Percentiles rank a stretch among this genome's conserved stretches.
phyloP scores from a whole-genome alignment of 345 rosid species.

The Brassica carinata region DNA sequence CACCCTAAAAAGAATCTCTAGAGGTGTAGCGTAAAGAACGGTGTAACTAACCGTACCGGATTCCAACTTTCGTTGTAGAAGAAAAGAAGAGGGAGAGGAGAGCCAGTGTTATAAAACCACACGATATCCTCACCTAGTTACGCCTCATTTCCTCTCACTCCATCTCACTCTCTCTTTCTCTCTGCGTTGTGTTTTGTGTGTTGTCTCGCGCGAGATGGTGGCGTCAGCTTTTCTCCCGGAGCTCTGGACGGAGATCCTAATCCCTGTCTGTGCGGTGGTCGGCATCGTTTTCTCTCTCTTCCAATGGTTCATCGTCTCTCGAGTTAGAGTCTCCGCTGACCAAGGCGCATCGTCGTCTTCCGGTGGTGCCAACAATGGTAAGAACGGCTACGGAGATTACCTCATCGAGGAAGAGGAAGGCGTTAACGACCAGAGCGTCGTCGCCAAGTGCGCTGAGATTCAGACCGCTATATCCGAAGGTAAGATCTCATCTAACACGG shows the following conservation, averaged over 20 bases:
- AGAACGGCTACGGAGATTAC: conserved; percentile 60
- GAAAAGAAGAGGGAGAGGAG: conserved; percentile 22
- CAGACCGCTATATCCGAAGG: conserved; percentile 88
- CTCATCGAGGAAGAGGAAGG: conserved; percentile 88
- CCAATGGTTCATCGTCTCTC: conserved; percentile 71
- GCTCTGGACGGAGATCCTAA: conserved; percentile 61
- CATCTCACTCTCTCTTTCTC: background rate
- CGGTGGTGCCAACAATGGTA: conserved; percentile 26
- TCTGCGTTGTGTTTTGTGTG: background rate
- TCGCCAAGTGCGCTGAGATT: conserved; percentile 75
- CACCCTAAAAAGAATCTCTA: no score
- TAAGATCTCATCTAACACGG: background rate
- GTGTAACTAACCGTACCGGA: conserved; percentile 20
- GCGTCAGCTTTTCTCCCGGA: conserved; percentile 54
- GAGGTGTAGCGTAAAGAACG: conserved; percentile 23
- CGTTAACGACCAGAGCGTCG: conserved; percentile 58
- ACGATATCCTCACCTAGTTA: conserved; percentile 33
- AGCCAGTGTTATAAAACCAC: conserved; percentile 38
- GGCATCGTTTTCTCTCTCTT: conserved; percentile 71
- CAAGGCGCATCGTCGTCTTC: conserved; percentile 17
- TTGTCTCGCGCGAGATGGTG: conserved; percentile 42
- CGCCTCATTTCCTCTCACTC: conserved; percentile 5
- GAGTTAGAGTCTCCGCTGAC: conserved; percentile 51
- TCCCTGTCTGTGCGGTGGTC: conserved; percentile 65
- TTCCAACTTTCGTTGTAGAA: conserved; percentile 20